Conservation (phyloP, 805 yeast genomes). For the Peterozyma xylosa region DNA sequence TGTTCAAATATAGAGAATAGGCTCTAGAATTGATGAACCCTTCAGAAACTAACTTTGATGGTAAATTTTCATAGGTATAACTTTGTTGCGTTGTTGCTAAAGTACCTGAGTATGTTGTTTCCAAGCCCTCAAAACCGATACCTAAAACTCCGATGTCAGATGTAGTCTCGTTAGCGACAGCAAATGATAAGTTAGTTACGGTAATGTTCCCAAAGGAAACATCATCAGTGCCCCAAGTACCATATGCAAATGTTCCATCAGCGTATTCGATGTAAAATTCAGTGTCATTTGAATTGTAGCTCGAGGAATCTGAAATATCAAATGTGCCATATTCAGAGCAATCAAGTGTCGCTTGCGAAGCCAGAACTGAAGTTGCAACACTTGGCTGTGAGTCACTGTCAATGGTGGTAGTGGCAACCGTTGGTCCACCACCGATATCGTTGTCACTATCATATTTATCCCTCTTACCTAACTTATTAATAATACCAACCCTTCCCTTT, state of each 20-base stretch:
- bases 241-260: slow-evolving; percentile 39
- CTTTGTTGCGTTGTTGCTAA: slow-evolving; percentile 8
- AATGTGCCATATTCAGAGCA: slow-evolving; percentile 44
- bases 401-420: too few species aligned
- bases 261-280: slow-evolving; percentile 38
- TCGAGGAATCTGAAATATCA: slow-evolving; percentile 28
- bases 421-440: too few species aligned
- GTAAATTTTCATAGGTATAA: slow-evolving; percentile 58
- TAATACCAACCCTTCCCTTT: too few species aligned
- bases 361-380: too few species aligned
- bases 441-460: too few species aligned
- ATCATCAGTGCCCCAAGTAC: slow-evolving; percentile 58
- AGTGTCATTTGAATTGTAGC: slow-evolving; percentile 32
- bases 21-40: slow-evolving; percentile 49
- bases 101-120: slow-evolving; percentile 41
- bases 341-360: slow-evolving; percentile 13
- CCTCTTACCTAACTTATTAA: too few species aligned
- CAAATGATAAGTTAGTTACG: slow-evolving; percentile 53
- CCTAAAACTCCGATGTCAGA: slow-evolving; percentile 69
- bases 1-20: slow-evolving; percentile 58
- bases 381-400: too few species aligned
- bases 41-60: slow-evolving; percentile 46
- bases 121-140: slow-evolving; percentile 63
- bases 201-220: slow-evolving; percentile 42
- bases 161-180: slow-evolving; percentile 61